Evolutionary conservation across 1,284 basidiomycete species (phyloP), one percentile per base, ranked within the genome.

Genomic region (Ustanciosporium gigantosporum): DNA sequence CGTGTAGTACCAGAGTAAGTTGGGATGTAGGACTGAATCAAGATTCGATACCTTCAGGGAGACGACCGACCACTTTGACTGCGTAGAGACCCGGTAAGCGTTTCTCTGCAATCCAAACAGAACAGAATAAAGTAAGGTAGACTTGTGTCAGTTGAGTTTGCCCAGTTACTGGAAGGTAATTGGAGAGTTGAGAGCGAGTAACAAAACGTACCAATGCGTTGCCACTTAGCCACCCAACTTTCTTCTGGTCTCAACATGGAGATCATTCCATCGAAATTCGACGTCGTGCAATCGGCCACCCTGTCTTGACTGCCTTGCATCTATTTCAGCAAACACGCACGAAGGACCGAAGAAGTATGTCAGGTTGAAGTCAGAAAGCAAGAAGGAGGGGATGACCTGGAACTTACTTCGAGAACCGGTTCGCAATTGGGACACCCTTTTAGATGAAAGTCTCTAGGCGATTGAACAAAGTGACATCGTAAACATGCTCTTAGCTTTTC

Each of bases 381-480:
- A 15, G 19, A 19, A 13, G 22, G 23, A 14, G 20, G 14, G 25
- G 22, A 45, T 23, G 8, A 0, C n/a, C 27, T 29, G 27, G 27
- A n/a, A n/a, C 27, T 29, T 49, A 92, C 94, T 82, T 93, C 88
- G 78, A 97, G 85, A 66, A 94, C 83, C 70, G 94, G 89, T 72
- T 98, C 94, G 79, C 94, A 98, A 77, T 98, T 98, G 29, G 94
- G 94, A 77, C 94, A 98, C 3, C 94, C 94, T 35, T 83, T 81
- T 61, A 85, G 85, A 43, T 87, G 82, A 77, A 97, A 98, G 68
- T 97, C 94, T 46, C 83, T 82, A 0, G 90, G 86, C 0, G 86
- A 82, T 75, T 92, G 91, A 31, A 95, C 85, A 61, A 93, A 86
- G 9, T 90, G 95, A 79, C 93, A 97, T 24, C 94, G 84, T 5